Evolutionary conservation across 192 early-diverging fungal genomes (phyloP), one percentile per base, ranked within the genome.

Genomic region (Allomyces javanicus): DNA sequence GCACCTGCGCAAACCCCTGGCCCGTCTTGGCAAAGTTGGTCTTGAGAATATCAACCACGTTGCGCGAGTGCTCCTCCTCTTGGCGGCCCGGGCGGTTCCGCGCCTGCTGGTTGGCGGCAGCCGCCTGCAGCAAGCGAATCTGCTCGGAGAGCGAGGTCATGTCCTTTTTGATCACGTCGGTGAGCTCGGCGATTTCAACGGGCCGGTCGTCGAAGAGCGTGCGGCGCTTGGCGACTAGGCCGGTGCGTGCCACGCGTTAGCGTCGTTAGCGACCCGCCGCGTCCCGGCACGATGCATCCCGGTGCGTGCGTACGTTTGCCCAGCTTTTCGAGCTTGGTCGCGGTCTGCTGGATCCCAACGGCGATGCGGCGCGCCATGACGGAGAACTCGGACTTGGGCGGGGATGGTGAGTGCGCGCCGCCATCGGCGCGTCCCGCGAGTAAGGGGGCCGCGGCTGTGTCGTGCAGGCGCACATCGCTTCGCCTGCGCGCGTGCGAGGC

Each of bases 121-220:
- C 84, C 22, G 72, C 73, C 70, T 93, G 90, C 45, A 99, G 81
- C 69, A 85, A 82, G 22, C 87, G 80, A 67, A 99, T 99, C 76
- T 94, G 93, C 66, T 86, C 84, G 70, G 96, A 96, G 64, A 99
- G 79, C 40, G 88, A 86, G 23, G 89, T 89, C 72, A 99, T 94
- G 67, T 96, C 89, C 81, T 95, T 91, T 73, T 97, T 97, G 71
- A 97, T 94, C 43, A 87, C 86, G 68, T 85, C 87, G 19, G 92
- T 91, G 67, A 99, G 81, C 75, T 93, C 88, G 67, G 89, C 93
- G 67, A 99, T 97, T 69, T 99, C 95, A 10, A 85, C 81, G 12
- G 95, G 92, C 71, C 85, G 86, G 78, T 99, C 97, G 74, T 99
- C 95, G 69, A 99, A 97, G 67, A 99, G 75, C 3, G 95, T 90